Evolutionary conservation across 805 yeast species (phyloP), one percentile per base, ranked within the genome.

Genomic region (Saccharomyces kudriavzevii): DNA sequence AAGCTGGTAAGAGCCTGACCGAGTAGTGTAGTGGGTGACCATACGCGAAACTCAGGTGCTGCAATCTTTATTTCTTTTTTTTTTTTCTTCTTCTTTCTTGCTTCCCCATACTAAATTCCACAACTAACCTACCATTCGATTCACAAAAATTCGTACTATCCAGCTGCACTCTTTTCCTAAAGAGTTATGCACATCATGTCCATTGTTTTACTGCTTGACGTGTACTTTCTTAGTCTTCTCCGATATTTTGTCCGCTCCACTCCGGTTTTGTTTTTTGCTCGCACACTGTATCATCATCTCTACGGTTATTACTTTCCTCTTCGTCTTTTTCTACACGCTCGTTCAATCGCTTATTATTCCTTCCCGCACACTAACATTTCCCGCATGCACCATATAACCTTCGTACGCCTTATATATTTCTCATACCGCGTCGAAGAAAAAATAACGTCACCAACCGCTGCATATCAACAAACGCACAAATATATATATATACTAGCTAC

Each of bases 21-120:
- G 78, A 76, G 80, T 75, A 76, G 73, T 74, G 74, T 73, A 72
- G 78, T 76, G 79, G 80, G 79, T 73, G 80, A 77, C 80, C 79
- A 76, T 74, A 73, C 74, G 80, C 74, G 79, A 76, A 77, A 75
- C 74, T 76, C 76, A 71, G 78, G 78, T 76, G 79, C 77, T 76
- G 77, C 74, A 73, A 72, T 72, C 75, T 71, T 65, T 69, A 64
- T 63, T 66, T 68, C 51, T 29, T 28, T 31, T 48, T 22, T 28
- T 22, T 30, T 29, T 22, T 22, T 22, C 25, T 29, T n/a, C n/a
- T n/a, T n/a, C n/a, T 27, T 30, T 51, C 43, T 48, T 25, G 40
- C 13, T 25, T 27, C 47, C 17, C n/a, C 8, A 13, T 40, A 30
- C 40, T n/a, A 14, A 31, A 31, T n/a, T n/a, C 5, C 40, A 31